Conservation (phyloP, 148 eudicot genomes). For the Polygonum maritimum region DNA sequence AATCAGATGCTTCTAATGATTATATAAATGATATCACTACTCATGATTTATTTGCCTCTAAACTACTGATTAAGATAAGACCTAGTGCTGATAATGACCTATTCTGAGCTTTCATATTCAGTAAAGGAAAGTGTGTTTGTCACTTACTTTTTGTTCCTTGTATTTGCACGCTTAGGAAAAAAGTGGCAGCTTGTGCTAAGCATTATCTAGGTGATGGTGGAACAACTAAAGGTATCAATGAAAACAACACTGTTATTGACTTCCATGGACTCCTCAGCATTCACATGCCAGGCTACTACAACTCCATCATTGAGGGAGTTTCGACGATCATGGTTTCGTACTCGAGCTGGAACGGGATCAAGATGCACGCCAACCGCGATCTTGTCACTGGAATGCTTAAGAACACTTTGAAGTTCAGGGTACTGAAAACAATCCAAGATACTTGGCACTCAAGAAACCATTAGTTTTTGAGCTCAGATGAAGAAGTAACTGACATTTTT, state of each 20-base stretch:
- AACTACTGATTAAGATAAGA: background rate
- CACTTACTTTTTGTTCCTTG: background rate
- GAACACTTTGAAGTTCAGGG: slow-evolving; percentile 22
- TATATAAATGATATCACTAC: background rate
- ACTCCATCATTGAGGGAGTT: slow-evolving; percentile 25
- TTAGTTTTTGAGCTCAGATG: background rate
- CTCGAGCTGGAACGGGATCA: slow-evolving; percentile 37
- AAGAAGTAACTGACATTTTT: background rate
- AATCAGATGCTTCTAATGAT: background rate
- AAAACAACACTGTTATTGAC: slow-evolving; percentile 23
- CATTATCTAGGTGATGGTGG: slow-evolving; percentile 46
- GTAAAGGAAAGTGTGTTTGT: background rate
- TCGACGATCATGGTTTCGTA: slow-evolving; percentile 34
- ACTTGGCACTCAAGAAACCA: background rate
- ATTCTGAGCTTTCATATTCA: background rate
- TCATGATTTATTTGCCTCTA: background rate
- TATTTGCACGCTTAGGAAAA: slow-evolving; percentile 17
- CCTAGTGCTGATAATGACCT: background rate
- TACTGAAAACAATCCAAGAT: background rate
- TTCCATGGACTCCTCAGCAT: slow-evolving; percentile 23
- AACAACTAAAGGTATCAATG: slow-evolving; percentile 30
- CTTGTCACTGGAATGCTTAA: slow-evolving; percentile 30
- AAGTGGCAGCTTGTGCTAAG: slow-evolving; percentile 43
- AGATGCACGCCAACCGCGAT: slow-evolving; percentile 38
- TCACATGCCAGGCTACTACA: slow-evolving; percentile 37